Conservation (phyloP, 2,329 filamentous ascomycete species). For the Teratosphaeria epicoccoides region DNA sequence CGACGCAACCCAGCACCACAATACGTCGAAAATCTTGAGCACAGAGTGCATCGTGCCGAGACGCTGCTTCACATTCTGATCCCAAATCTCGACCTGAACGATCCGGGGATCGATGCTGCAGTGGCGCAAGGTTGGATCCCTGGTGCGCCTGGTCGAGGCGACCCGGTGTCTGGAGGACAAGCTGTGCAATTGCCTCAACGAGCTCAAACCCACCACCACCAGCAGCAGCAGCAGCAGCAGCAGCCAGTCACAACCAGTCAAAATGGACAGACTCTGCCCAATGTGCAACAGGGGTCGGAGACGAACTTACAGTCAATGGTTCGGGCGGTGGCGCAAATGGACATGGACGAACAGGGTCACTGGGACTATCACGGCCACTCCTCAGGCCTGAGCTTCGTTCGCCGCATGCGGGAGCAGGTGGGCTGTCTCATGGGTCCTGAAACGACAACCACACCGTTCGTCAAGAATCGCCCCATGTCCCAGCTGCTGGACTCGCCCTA, state of each 20-base stretch:
- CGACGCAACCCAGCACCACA: conserved; percentile 83
- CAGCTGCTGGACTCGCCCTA: conserved; percentile 58
- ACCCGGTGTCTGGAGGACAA: conserved; percentile 4
- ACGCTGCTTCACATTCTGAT: conserved; percentile 66
- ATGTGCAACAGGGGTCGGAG: conserved; percentile 35
- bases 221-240: conserved; percentile 14
- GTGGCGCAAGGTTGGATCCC: conserved; percentile 38
- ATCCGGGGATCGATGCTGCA: conserved; percentile 68
- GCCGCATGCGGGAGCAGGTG: conserved; percentile 78
- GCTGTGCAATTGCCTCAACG: not conserved
- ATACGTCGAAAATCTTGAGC: conserved; percentile 83
- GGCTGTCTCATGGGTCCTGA: conserved; percentile 61
- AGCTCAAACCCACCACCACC: conserved; percentile 6
- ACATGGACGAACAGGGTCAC: conserved; percentile 80
- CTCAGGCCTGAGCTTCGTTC: conserved; percentile 80
- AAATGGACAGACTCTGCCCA: conserved; percentile 28
- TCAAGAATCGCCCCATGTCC: conserved; percentile 43
- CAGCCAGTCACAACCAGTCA: conserved; percentile 2
- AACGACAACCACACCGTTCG: conserved; percentile 47
- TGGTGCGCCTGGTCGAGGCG: conserved; percentile 24
- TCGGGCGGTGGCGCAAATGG: conserved; percentile 78
- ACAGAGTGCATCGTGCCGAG: conserved; percentile 72
- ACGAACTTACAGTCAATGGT: conserved; percentile 87
- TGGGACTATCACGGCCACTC: conserved; percentile 95
- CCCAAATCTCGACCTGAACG: conserved; percentile 74